Evolutionary conservation across 306 rosid genomes (phyloP).

Genomic region (Malus sieversii): DNA sequence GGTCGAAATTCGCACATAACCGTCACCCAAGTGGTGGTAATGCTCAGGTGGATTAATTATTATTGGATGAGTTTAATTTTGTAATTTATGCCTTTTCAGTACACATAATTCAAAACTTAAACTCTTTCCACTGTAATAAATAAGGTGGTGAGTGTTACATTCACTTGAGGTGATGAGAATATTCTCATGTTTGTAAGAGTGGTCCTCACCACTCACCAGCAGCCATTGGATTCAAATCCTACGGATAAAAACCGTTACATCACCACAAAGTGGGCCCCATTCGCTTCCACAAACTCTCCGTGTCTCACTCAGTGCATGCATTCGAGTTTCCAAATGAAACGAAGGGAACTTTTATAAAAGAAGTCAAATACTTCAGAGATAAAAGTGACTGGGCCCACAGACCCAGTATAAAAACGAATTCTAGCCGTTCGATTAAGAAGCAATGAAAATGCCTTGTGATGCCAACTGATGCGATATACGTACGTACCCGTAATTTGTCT

Average conservation of each 20-base stretch:
- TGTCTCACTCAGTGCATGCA: constrained; percentile 20
- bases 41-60: too few species aligned
- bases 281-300: neutral
- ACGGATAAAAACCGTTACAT: constrained; percentile 28
- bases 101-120: too few species aligned
- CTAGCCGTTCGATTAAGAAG: constrained; percentile 14
- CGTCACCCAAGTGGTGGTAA: neutral
- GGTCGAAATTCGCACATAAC: neutral
- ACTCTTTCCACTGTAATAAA: too few species aligned
- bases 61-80: too few species aligned
- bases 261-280: constrained; percentile 15
- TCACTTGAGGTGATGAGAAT: too few species aligned
- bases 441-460: neutral
- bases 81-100: too few species aligned
- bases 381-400: neutral
- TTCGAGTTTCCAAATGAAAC: constrained; percentile 4
- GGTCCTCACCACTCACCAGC: constrained; percentile 25
- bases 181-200: neutral
- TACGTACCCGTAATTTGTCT: constrained; percentile 43
- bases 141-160: too few species aligned
- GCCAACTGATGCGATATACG: neutral
- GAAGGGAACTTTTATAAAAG: neutral
- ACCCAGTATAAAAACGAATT: neutral
- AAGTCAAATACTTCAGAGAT: constrained; percentile 22
- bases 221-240: constrained; percentile 32